Conservation (phyloP, 345 rosid species). For the Jatropha curcas region DNA sequence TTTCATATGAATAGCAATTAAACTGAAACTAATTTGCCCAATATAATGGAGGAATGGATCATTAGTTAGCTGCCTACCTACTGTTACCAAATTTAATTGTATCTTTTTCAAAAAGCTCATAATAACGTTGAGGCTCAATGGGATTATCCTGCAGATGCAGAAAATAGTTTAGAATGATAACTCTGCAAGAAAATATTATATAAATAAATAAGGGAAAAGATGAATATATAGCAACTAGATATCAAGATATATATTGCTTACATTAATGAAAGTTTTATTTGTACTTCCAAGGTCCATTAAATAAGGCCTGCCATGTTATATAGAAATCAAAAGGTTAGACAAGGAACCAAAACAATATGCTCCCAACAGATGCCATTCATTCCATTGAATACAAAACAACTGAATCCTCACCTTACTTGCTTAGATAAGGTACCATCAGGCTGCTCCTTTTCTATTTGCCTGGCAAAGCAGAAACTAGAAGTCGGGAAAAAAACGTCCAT, state of each 20-base stretch:
- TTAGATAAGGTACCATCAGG: conserved; percentile 66
- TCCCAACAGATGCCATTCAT: background rate
- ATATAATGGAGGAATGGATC: background rate
- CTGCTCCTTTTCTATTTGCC: conserved; percentile 75
- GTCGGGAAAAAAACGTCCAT: conserved; percentile 20
- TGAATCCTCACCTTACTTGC: conserved; percentile 59
- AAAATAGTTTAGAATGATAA: conserved; percentile 19
- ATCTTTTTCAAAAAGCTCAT: conserved; percentile 92
- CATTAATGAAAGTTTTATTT: conserved; percentile 86
- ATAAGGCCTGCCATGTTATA: conserved; percentile 64
- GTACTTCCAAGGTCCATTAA: conserved; percentile 99
- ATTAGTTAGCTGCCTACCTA: conserved; percentile 52
- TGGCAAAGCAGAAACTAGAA: conserved; percentile 33
- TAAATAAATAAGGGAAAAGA: background rate
- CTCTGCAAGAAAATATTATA: background rate
- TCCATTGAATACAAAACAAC: conserved; percentile 3
- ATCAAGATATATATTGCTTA: conserved; percentile 38
- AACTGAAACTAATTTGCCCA: background rate
- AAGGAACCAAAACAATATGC: background rate
- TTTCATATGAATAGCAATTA: too few species aligned
- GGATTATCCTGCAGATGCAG: conserved; percentile 65
- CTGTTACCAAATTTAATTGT: conserved; percentile 95
- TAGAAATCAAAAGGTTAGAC: conserved; percentile 15
- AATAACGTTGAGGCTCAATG: conserved; percentile 83
- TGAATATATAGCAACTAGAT: conserved; percentile 11